phyloP scores from a whole-genome alignment of 306 rosid genomes.

The Prunus kanzakura region DNA sequence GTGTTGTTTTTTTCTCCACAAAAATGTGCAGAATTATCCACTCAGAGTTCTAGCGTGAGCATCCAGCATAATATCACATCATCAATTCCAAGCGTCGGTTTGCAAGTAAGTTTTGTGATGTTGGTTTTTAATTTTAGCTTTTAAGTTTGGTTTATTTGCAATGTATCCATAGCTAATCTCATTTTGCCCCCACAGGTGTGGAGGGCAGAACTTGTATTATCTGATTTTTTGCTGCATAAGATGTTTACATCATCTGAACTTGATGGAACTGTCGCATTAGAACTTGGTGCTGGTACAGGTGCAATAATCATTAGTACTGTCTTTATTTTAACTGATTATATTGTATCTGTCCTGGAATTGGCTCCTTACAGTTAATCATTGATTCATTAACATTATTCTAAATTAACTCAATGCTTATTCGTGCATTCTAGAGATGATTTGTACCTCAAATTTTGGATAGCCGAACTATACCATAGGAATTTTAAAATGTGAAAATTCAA shows the following conservation, averaged over 20 bases:
- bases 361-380: neutral
- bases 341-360: neutral
- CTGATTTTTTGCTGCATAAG: slow-evolving; percentile 80
- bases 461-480: neutral
- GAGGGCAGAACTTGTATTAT: slow-evolving; percentile 71
- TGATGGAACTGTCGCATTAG: slow-evolving; percentile 55
- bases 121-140: neutral
- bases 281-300: slow-evolving; percentile 96
- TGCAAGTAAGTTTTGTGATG: slow-evolving; percentile 54
- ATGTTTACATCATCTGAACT: slow-evolving; percentile 57
- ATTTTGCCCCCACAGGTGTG: slow-evolving; percentile 50
- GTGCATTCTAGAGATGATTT: neutral
- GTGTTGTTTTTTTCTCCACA: neutral
- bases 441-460: neutral
- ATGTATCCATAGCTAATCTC: neutral
- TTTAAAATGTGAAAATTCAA: neutral
- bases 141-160: neutral
- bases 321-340: neutral
- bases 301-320: neutral
- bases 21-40: slow-evolving; percentile 28
- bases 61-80: slow-evolving; percentile 84
- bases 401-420: neutral
- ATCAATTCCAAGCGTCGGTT: slow-evolving; percentile 77
- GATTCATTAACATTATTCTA: neutral
- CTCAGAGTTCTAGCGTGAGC: slow-evolving; percentile 21